Evolutionary conservation across 2,329 filamentous ascomycete species (phyloP).

Genomic region (Raffaelea deltoideospora): DNA sequence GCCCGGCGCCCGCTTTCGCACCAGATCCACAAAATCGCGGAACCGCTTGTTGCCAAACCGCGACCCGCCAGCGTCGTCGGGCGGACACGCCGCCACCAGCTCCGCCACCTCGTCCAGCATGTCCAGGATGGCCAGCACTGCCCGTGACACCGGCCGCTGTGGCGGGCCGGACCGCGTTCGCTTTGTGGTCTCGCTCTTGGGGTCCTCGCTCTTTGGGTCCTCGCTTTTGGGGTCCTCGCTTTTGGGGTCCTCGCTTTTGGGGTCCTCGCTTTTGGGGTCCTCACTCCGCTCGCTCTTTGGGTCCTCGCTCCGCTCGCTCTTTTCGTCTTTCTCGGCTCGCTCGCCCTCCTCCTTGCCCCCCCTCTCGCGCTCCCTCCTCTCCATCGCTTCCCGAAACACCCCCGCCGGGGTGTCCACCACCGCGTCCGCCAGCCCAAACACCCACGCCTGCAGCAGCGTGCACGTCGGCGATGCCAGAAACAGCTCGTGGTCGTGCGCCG

Average conservation of each 20-base stretch:
- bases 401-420: conserved; percentile 44
- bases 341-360: too few species aligned
- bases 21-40: conserved; percentile 60
- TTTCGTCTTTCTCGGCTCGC: too few species aligned
- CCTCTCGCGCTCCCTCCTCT: too few species aligned
- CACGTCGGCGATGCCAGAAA: conserved; percentile 69
- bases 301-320: not conserved
- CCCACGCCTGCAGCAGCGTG: conserved; percentile 62
- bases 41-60: conserved; percentile 93
- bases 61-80: conserved; percentile 74
- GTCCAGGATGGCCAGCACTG: conserved; percentile 47
- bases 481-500: conserved; percentile 60
- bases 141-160: conserved; percentile 38
- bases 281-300: not conserved
- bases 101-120: conserved; percentile 57
- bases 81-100: conserved; percentile 54
- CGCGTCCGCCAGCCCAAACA: conserved; percentile 74
- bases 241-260: not conserved
- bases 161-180: too few species aligned
- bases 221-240: not conserved
- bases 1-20: conserved; percentile 34
- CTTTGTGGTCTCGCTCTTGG: not conserved
- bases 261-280: not conserved
- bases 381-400: conserved; percentile 16
- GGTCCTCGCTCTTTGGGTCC: not conserved